Percentiles rank a stretch among this genome's conserved stretches.
Evolutionary conservation across 192 early-diverging fungal genomes (phyloP).

Genomic region (Backusella mclennaniae): DNA sequence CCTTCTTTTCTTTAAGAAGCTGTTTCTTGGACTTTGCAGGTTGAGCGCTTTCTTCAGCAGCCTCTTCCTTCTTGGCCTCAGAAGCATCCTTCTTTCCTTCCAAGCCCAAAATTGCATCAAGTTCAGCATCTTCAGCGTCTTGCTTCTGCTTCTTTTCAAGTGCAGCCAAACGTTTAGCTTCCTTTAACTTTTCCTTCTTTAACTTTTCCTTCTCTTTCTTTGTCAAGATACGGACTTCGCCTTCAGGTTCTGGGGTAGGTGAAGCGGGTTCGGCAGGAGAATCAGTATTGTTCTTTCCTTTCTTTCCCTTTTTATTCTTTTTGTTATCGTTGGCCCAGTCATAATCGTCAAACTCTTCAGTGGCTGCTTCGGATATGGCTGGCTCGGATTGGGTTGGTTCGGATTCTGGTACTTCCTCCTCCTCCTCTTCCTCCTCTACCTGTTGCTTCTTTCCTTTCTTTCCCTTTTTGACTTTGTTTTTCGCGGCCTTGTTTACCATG

Average conservation of each 20-base stretch:
- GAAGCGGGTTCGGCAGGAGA: slow-evolving; percentile 43
- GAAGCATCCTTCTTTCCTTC: slow-evolving; percentile 33
- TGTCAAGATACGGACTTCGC: slow-evolving; percentile 61
- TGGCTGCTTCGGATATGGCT: slow-evolving; percentile 15
- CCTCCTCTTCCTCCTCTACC: slow-evolving; percentile 12
- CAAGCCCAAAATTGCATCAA: slow-evolving; percentile 24
- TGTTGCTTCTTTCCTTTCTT: slow-evolving; percentile 23
- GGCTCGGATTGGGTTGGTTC: not conserved
- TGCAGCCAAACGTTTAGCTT: slow-evolving; percentile 47
- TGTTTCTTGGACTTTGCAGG: slow-evolving; percentile 42
- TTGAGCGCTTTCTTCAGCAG: slow-evolving; percentile 35
- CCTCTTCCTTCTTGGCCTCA: slow-evolving; percentile 20
- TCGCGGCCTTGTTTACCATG: slow-evolving; percentile 48
- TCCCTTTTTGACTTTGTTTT: slow-evolving; percentile 53
- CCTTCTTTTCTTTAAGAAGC: slow-evolving; percentile 58
- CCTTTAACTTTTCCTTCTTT: slow-evolving; percentile 74
- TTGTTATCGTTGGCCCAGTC: slow-evolving; percentile 58
- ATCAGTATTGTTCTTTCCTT: slow-evolving; percentile 44
- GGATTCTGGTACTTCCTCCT: not conserved
- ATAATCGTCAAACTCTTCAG: slow-evolving; percentile 65
- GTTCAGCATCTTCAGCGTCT: slow-evolving; percentile 35
- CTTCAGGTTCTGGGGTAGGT: slow-evolving; percentile 32
- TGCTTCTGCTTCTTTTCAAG: slow-evolving; percentile 47
- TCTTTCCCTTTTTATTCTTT: slow-evolving; percentile 48
- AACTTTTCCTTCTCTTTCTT: slow-evolving; percentile 90